Base-by-base conservation (phyloP, 2,329 filamentous ascomycete species). In the Cadophora malorum region DNA sequence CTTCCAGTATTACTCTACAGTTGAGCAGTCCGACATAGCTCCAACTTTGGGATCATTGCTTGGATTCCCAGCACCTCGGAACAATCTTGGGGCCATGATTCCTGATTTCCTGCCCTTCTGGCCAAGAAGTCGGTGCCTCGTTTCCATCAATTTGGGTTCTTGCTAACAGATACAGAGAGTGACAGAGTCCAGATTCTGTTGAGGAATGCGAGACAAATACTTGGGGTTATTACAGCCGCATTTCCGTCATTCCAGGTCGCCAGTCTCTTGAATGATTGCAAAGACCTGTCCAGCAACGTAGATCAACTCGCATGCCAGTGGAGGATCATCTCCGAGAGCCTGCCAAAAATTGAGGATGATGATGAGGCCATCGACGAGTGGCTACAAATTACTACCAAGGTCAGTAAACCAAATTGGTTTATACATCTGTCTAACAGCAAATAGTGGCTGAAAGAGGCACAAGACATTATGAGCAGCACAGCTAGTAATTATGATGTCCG, bases 11-110 rank as follows among this genome's bases (percentile, higher is more conserved):
- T 98, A 98, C 78, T 84, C 83, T 38, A 88, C 83, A 65, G 88
- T 98, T n/a, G 92, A 98, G 77, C 96, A 99, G 80, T 97, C 94
- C 0, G 96, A 99, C 79, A 86, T 99, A 68, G 93, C 93, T 0
- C 94, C 96, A 1, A 97, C 95, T 0, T 82, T 99, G 25, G 94
- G 92, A 12, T 93, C 90, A 0, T 82, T 99, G 35, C 84, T 99
- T 55, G 94, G 94, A 0, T 91, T 99, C 71, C 95, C 96, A 0
- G 85, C 96, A 0, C 92, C 96, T 0, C 88, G 90, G 78, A 99
- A 99, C 76, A 98, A 94, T 71, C 82, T 99, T 0, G 96, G 96
- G 0, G 89, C 94, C 1, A 90, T 97, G 69, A 93, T 98, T 60
- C 83, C 88, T 0, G 88, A 93, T 6, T 90, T 99, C 72, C 81